Evolutionary conservation across 148 eudicot species (phyloP).

Genomic region (Rhododendron griersonianum): DNA sequence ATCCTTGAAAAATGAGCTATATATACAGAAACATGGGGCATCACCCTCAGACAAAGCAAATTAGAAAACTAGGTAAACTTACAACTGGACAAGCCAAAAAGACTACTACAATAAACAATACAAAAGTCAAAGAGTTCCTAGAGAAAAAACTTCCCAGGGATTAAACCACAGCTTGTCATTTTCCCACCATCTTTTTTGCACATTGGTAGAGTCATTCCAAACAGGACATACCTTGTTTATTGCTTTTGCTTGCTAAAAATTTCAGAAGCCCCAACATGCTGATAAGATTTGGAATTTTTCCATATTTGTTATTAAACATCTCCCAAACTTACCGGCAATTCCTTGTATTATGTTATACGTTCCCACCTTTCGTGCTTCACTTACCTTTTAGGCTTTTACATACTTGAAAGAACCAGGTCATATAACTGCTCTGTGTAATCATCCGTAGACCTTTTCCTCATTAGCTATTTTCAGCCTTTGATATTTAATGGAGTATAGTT

Average conservation of each 20-base stretch:
- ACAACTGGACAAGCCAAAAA: not conserved
- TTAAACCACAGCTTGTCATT: not conserved
- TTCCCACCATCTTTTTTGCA: not conserved
- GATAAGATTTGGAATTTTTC: not conserved
- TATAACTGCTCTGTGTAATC: not conserved
- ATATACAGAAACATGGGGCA: too few relatives aligned
- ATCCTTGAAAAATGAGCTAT: too few relatives aligned
- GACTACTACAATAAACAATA: not conserved
- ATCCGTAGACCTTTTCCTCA: not conserved
- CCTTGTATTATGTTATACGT: not conserved
- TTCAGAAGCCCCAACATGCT: not conserved
- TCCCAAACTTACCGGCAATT: not conserved
- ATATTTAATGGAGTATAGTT: not conserved
- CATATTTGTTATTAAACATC: not conserved
- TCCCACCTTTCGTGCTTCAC: not conserved
- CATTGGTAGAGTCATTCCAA: not conserved
- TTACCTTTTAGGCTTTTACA: not conserved
- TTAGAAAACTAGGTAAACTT: not conserved
- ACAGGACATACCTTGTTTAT: not conserved
- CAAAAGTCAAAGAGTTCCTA: not conserved
- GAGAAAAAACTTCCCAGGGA: not conserved
- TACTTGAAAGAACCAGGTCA: not conserved
- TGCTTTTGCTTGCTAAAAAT: not conserved
- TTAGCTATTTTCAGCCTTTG: not conserved
- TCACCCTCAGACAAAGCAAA: not conserved